phyloP scores from a whole-genome alignment of 345 rosid genomes.

The Acer campestre region DNA sequence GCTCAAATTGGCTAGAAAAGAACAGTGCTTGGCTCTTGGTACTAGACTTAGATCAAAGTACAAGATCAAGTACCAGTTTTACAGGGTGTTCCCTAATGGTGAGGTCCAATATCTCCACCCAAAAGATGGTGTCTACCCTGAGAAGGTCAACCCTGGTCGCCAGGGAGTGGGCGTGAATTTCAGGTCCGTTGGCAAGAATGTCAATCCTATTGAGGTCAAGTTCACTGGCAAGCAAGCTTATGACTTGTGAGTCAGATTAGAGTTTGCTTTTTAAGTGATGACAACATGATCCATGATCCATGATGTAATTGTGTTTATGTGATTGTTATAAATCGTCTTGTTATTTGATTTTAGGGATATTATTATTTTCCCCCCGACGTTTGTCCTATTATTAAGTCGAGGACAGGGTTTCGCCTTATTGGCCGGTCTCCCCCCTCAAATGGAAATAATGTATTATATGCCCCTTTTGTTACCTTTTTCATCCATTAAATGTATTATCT shows the following conservation, averaged over 20 bases:
- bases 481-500: too few species aligned
- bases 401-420: too few species aligned
- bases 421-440: too few species aligned
- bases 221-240: constrained; percentile 90
- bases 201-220: constrained; percentile 87
- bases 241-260: constrained; percentile 57
- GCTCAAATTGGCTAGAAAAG: constrained; percentile 93
- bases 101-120: constrained; percentile 97
- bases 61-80: constrained; percentile 96
- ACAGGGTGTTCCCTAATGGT: constrained; percentile 89
- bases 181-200: constrained; percentile 90
- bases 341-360: background rate
- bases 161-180: constrained; percentile 83
- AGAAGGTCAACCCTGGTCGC: constrained; percentile 88
- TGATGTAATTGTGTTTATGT: constrained; percentile 3
- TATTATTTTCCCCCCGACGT: too few species aligned
- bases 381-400: too few species aligned
- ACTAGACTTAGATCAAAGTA: constrained; percentile 93
- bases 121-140: constrained; percentile 93
- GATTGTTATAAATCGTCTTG: constrained; percentile 10
- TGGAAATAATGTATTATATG: too few species aligned
- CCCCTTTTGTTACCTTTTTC: too few species aligned
- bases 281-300: background rate
- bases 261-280: background rate
- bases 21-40: constrained; percentile 90